Conservation (phyloP, 768 basidiomycete species). For the Trametes cinnabarina region DNA sequence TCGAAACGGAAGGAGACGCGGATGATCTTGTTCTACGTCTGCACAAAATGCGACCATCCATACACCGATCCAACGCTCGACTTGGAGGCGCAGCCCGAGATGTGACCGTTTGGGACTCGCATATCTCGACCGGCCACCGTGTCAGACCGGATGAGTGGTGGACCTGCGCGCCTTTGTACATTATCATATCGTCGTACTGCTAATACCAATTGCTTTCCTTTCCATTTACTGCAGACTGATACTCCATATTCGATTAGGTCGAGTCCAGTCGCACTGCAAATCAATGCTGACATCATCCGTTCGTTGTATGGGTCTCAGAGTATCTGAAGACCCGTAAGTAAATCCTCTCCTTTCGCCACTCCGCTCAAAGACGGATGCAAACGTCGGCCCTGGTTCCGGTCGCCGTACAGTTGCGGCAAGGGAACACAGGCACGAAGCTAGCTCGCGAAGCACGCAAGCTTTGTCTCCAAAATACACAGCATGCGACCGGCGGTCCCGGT, state of each 20-base stretch:
- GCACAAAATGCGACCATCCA: slow-evolving; percentile 74
- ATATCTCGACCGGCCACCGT: not conserved
- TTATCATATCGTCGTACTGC: not conserved
- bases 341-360: too few species aligned
- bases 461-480: not conserved
- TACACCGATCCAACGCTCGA: slow-evolving; percentile 61
- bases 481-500: not conserved
- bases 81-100: slow-evolving; percentile 19
- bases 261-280: too few species aligned
- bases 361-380: too few species aligned
- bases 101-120: not conserved
- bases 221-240: too few species aligned
- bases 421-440: too few species aligned
- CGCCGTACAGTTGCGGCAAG: too few species aligned
- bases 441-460: too few species aligned
- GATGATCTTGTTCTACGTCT: slow-evolving; percentile 92
- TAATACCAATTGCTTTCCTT: not conserved
- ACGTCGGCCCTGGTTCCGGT: too few species aligned
- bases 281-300: too few species aligned
- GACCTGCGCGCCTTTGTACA: not conserved
- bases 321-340: too few species aligned
- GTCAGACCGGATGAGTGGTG: not conserved
- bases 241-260: too few species aligned
- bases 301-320: too few species aligned
- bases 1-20: slow-evolving; percentile 94